Percentiles rank a stretch among this genome's conserved stretches.
Conservation (phyloP, 108 stramenopile species). For the Bacterosira constricta region DNA sequence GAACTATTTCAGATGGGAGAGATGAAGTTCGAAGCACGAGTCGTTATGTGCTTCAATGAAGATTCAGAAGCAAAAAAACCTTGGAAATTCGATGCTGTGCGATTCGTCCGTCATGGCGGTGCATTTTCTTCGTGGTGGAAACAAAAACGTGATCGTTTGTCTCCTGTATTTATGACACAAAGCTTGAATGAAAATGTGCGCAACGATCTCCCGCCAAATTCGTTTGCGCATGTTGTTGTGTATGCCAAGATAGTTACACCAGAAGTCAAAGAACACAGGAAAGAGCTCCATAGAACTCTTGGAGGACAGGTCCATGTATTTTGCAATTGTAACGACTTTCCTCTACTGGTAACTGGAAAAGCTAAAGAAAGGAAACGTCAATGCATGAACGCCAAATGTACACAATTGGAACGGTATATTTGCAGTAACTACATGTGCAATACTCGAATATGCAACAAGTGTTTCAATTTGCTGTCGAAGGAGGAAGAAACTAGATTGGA, state of each 20-base stretch:
- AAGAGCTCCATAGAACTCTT: not conserved
- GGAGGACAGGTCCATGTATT: not conserved
- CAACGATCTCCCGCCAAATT: not conserved
- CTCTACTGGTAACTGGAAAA: not conserved
- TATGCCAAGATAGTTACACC: not conserved
- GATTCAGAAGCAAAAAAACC: not conserved
- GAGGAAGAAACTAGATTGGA: not conserved
- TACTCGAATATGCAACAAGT: not conserved
- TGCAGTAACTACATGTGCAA: not conserved
- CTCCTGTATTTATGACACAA: not conserved
- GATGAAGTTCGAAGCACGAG: not conserved
- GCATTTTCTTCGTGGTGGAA: not conserved
- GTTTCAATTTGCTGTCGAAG: not conserved
- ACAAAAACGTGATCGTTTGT: not conserved
- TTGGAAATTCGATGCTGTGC: not conserved
- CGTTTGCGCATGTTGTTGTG: not conserved
- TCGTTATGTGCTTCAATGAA: not conserved
- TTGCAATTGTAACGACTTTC: not conserved
- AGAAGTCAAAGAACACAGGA: not conserved
- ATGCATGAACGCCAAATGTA: not conserved
- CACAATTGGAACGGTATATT: not conserved
- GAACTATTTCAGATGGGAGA: not conserved
- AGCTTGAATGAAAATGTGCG: not conserved
- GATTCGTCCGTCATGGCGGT: not conserved
- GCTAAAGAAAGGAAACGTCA: not conserved